A percentile compares a stretch with the other conserved stretches of the same genome.
Conservation (phyloP, 2,329 filamentous ascomycete genomes). For the Colletotrichum musicola region DNA sequence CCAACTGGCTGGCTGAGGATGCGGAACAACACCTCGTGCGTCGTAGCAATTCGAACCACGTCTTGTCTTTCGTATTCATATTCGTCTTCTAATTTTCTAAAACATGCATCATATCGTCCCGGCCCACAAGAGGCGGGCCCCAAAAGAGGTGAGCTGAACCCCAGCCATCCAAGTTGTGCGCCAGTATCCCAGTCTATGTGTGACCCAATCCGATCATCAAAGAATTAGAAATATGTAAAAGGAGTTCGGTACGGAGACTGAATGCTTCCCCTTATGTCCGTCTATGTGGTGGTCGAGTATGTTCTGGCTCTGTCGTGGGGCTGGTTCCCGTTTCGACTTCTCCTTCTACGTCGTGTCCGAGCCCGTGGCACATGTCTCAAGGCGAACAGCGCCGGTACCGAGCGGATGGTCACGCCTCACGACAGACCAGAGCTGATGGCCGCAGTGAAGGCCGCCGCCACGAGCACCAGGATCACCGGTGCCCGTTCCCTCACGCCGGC, state of each 20-base stretch:
- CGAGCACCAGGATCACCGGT: constrained; percentile 22
- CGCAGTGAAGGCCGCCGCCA: constrained; percentile 5
- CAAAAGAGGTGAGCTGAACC: not conserved
- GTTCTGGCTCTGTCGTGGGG: not conserved
- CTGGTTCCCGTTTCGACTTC: not conserved
- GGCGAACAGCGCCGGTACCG: not conserved
- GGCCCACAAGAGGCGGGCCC: not conserved
- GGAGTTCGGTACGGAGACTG: not conserved
- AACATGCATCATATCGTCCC: not conserved
- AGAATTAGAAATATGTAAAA: not conserved
- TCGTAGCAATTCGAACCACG: not conserved
- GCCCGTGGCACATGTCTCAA: not conserved
- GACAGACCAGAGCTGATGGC: constrained; percentile 3
- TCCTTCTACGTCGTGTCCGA: not conserved
- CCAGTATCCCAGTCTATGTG: constrained; percentile 11
- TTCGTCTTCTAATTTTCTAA: not conserved
- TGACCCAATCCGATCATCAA: not conserved
- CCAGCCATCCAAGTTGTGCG: not conserved
- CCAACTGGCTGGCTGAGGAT: too few species aligned
- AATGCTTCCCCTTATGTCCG: constrained; percentile 13
- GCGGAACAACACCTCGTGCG: too few species aligned
- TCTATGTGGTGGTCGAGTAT: constrained; percentile 4
- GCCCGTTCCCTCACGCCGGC: constrained; percentile 14
- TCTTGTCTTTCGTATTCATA: not conserved
- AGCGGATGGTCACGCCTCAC: not conserved